Evolutionary conservation across 805 yeast species (phyloP).

Genomic region (Geotrichum ghanense): DNA sequence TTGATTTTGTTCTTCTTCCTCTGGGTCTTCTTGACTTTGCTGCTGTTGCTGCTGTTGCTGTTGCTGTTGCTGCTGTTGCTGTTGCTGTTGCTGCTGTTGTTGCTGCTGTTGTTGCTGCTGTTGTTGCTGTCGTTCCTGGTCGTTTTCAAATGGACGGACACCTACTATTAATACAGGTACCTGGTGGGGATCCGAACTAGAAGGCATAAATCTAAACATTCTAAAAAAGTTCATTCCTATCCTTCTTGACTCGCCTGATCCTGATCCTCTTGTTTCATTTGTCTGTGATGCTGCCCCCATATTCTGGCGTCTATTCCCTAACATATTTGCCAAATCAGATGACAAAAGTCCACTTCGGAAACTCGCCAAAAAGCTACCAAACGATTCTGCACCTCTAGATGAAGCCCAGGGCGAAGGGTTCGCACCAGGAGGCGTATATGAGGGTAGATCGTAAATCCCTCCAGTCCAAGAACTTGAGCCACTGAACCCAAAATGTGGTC

Average conservation of each 20-base stretch:
- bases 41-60: background rate
- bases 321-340: slow-evolving; percentile 25
- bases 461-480: slow-evolving; percentile 4
- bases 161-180: slow-evolving; percentile 42
- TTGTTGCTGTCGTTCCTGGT: slow-evolving; percentile 9
- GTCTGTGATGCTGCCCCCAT: no score
- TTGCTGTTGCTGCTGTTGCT: background rate
- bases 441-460: background rate
- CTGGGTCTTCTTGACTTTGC: background rate
- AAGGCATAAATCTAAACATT: slow-evolving; percentile 24
- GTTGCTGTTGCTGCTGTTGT: no score
- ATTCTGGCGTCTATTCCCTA: no score
- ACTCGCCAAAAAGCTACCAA: slow-evolving; percentile 34
- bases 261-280: no score
- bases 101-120: slow-evolving; percentile 3
- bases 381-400: slow-evolving; percentile 28
- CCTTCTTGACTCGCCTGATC: slow-evolving; percentile 4
- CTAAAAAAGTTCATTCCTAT: slow-evolving; percentile 23
- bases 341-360: slow-evolving; percentile 31
- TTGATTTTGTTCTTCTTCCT: background rate
- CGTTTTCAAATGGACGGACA: slow-evolving; percentile 30
- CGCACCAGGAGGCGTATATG: no score
- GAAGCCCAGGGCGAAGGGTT: slow-evolving; percentile 8
- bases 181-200: slow-evolving; percentile 9
- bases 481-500: no score